Conservation (phyloP, 768 basidiomycete species). For the Amanita exitialis region DNA sequence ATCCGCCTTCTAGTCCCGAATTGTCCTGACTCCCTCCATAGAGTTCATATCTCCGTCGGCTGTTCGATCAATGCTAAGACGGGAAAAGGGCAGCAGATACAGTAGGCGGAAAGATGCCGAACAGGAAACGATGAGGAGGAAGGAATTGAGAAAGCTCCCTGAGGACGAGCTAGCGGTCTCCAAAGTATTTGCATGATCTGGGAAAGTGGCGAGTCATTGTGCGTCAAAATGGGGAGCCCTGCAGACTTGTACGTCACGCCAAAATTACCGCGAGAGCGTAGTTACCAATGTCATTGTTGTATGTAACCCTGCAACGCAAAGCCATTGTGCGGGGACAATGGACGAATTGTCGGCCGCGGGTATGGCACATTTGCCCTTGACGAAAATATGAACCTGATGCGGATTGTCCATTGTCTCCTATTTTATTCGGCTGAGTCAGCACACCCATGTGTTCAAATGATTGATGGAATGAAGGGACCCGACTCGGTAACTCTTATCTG, state of each 20-base stretch:
- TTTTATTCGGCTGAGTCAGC: conserved; percentile 4
- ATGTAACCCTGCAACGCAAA: conserved; percentile 1
- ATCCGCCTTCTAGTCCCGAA: conserved; percentile 8
- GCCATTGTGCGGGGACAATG: conserved; percentile 1
- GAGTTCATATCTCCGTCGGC: conserved; percentile 91
- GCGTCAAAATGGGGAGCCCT: background rate
- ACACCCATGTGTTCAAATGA: background rate
- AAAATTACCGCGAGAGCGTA: background rate
- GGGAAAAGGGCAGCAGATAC: conserved; percentile 76
- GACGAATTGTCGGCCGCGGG: background rate
- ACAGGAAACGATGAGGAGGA: conserved; percentile 52
- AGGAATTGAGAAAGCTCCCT: conserved; percentile 48
- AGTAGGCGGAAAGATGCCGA: conserved; percentile 72
- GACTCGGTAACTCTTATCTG: background rate
- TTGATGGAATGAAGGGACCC: background rate
- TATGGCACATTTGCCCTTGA: background rate
- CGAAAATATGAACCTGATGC: background rate
- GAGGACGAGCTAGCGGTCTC: conserved; percentile 79
- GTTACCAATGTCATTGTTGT: conserved; percentile 5
- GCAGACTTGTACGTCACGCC: conserved; percentile 4
- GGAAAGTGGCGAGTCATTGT: background rate
- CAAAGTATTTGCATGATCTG: conserved; percentile 77
- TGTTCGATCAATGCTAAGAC: conserved; percentile 57
- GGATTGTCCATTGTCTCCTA: conserved; percentile 1
- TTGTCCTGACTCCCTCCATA: conserved; percentile 18